Percentiles rank a stretch among this genome's conserved stretches.
Conservation (phyloP, 1,139 yeast genomes). For the Torulaspora pretoriensis region DNA sequence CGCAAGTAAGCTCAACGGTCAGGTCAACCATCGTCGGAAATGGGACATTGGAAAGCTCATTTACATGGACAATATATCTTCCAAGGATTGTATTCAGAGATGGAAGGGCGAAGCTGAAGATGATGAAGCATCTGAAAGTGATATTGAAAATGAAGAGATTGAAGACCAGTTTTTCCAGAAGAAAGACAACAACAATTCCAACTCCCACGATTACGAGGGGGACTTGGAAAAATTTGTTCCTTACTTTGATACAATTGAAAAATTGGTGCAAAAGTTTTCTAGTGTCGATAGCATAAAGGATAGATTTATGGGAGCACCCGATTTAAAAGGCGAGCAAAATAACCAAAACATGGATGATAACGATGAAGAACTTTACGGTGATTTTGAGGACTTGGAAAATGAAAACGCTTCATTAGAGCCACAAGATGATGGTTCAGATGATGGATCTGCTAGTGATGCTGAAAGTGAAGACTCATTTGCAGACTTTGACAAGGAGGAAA, state of each 20-base stretch:
- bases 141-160: constrained; percentile 51
- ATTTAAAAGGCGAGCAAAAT: constrained; percentile 40
- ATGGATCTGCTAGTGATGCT: constrained; percentile 32
- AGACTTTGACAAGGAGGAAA: constrained; percentile 50
- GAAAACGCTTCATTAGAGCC: constrained; percentile 34
- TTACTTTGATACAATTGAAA: constrained; percentile 46
- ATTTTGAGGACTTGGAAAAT: constrained; percentile 74
- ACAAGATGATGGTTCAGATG: constrained; percentile 20
- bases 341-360: constrained; percentile 40
- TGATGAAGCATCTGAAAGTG: constrained; percentile 44
- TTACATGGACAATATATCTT: constrained; percentile 71
- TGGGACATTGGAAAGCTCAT: constrained; percentile 83
- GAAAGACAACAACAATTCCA: constrained; percentile 37
- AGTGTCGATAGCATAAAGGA: constrained; percentile 45
- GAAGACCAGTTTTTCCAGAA: constrained; percentile 67
- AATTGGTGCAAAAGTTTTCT: constrained; percentile 52
- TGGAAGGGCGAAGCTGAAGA: constrained; percentile 59
- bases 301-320: constrained; percentile 69
- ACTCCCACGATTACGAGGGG: constrained; percentile 14
- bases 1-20: constrained; percentile 48
- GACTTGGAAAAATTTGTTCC: constrained; percentile 38
- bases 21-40: constrained; percentile 38
- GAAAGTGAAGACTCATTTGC: constrained; percentile 48
- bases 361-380: constrained; percentile 63
- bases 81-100: constrained; percentile 67